Base-by-base conservation (phyloP, 768 basidiomycete genomes). In the Leccinellum rugosiceps region DNA sequence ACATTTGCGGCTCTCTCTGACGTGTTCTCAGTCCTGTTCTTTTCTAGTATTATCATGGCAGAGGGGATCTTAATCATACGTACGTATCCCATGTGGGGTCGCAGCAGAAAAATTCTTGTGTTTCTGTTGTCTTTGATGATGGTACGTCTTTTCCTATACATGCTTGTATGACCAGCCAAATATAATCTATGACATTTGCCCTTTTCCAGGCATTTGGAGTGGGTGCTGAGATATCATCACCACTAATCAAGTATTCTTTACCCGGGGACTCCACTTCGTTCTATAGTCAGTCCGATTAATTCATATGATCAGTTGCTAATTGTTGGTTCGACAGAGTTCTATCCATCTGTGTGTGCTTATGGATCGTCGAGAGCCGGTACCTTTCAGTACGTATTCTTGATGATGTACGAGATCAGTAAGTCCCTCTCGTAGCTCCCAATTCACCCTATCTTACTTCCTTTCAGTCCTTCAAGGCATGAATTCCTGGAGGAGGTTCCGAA, bases 11-110 rank as follows among this genome's bases (percentile, higher is more conserved):
- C 25, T 2, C 19, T 41, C 17, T 5, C 26, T 61, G 34, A 69
- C 25, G 23, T 15, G 19, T 11, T 23, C n/a, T 38, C 45, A 69
- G 64, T 38, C n/a, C 26, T 60, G 6, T 70, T 57, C 48, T 57
- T 1, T 34, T 49, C 50, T 9, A 60, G 63, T 21, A 28, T 65
- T 19, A 17, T 69, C 14, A 55, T 55, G 10, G 48, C 25, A 4
- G 25, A 25, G 4, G 25, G 25, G 25, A 25, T 25, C 25, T 25
- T 25, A 4, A 25, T 25, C 63, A 46, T 70, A 2, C 68, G 67
- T 26, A 70, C 68, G 15, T 68, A 65, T n/a, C 63, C 67, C 19
- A 45, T 68, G 50, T 68, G 67, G 63, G 58, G 57, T 53, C 63
- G 61, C 25, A 70, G 45, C 25, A 57, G 26, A 52, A 63, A 31